phyloP scores from a whole-genome alignment of 257 asterid genomes.

The Apocynum venetum region DNA sequence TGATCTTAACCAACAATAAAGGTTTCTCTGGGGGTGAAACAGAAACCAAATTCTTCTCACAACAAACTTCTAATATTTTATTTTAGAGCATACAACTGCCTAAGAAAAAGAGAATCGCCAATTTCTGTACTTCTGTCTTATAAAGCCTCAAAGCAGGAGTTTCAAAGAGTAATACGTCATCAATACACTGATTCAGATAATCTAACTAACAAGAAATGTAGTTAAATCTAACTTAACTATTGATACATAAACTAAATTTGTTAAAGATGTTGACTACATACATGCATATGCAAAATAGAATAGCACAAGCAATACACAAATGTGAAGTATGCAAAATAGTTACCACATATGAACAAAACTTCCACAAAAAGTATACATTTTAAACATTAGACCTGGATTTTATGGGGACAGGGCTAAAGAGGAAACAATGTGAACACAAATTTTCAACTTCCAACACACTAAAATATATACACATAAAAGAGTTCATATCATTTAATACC shows the following conservation, averaged over 20 bases:
- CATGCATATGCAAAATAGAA: background rate
- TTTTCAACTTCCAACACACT: background rate
- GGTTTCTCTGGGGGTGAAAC: too few relatives aligned
- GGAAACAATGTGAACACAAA: background rate
- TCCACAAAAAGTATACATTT: background rate
- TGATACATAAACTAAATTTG: background rate
- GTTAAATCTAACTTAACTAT: background rate
- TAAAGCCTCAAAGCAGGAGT: background rate
- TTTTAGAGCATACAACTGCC: background rate
- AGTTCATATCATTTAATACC: slow-evolving; percentile 36
- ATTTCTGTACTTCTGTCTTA: background rate
- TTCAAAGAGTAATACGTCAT: background rate
- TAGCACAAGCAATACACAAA: background rate
- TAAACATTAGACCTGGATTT: background rate
- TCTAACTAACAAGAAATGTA: background rate
- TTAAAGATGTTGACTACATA: background rate
- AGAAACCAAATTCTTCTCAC: background rate
- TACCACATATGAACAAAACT: background rate
- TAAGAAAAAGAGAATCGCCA: background rate
- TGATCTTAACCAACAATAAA: background rate
- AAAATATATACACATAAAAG: background rate
- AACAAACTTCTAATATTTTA: background rate
- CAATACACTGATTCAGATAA: background rate
- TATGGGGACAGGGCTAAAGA: background rate
- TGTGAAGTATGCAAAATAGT: background rate